Conservation (phyloP, 257 asterid species). For the Fraxinus americana region DNA sequence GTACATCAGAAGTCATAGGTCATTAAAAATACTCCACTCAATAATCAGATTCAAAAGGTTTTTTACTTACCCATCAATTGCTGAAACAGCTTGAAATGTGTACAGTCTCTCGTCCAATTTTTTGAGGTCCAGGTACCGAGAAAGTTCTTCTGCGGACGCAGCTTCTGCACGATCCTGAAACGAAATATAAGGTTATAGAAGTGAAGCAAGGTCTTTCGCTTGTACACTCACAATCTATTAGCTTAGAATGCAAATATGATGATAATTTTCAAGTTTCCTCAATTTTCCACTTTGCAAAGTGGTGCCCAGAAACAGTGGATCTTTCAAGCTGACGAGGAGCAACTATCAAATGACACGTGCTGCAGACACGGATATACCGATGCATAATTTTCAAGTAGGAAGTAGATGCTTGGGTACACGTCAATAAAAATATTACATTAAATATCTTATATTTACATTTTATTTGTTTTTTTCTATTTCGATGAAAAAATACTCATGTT, state of each 20-base stretch:
- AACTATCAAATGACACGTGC: not conserved
- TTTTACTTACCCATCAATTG: constrained; percentile 62
- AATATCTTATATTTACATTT: not conserved
- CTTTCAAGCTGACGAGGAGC: not conserved
- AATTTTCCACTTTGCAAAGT: not conserved
- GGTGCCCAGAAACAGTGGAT: not conserved
- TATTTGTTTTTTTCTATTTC: not conserved
- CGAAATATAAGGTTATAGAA: constrained; percentile 6
- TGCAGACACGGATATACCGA: not conserved
- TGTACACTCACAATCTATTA: not conserved
- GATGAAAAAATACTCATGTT: not conserved
- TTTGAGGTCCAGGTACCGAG: constrained; percentile 71
- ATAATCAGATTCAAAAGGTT: not conserved
- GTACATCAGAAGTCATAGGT: not conserved
- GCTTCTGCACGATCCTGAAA: constrained; percentile 75
- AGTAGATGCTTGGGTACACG: not conserved
- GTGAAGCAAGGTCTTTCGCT: not conserved
- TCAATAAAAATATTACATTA: not conserved
- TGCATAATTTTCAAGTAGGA: not conserved
- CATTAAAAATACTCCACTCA: not conserved
- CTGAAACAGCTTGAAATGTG: constrained; percentile 72
- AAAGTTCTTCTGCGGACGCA: constrained; percentile 72
- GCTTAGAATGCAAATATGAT: not conserved
- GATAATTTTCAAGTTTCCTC: not conserved
- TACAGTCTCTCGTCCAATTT: constrained; percentile 71